Evolutionary conservation across 1,284 basidiomycete genomes (phyloP).

Genomic region (Melampsora occidentalis): DNA sequence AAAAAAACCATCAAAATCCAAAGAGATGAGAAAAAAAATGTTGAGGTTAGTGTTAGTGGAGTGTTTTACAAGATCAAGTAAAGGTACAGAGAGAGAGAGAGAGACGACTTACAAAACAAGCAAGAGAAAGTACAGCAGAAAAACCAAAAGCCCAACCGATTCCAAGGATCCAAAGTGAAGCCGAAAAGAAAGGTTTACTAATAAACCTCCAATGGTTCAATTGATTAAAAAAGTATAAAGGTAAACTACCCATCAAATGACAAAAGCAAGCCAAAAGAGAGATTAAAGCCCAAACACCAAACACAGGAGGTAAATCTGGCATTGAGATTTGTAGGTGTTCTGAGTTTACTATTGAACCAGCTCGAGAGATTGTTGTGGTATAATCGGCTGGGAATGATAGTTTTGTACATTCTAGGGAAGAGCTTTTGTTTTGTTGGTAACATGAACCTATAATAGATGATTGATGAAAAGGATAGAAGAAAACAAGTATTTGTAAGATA

Average conservation of each 20-base stretch:
- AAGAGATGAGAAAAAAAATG: no score
- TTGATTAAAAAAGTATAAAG: slow-evolving; percentile 9
- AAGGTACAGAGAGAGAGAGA: no score
- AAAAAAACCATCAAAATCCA: neutral
- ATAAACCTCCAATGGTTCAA: slow-evolving; percentile 12
- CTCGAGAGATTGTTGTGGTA: slow-evolving; percentile 19
- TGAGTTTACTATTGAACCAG: slow-evolving; percentile 18
- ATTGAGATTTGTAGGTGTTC: slow-evolving; percentile 31
- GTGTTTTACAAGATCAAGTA: no score
- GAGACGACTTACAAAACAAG: slow-evolving; percentile 36
- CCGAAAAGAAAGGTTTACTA: slow-evolving; percentile 31
- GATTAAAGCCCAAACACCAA: slow-evolving; percentile 24
- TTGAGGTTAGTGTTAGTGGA: no score
- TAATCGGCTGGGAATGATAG: slow-evolving; percentile 38
- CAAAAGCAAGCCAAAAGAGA: slow-evolving; percentile 16
- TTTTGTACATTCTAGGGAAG: slow-evolving; percentile 26
- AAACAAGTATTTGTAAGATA: neutral
- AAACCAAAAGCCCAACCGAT: slow-evolving; percentile 41
- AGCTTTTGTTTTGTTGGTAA: slow-evolving; percentile 6
- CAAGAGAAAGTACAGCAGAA: slow-evolving; percentile 34
- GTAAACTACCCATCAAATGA: slow-evolving; percentile 23
- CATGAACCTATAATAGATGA: slow-evolving; percentile 22
- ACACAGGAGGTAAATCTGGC: slow-evolving; percentile 39
- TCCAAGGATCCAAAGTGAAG: slow-evolving; percentile 35
- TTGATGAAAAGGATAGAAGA: neutral